Evolutionary conservation across 495 filamentous ascomycete species (phyloP).

Genomic region (Aspergillus carlsbadensis): DNA sequence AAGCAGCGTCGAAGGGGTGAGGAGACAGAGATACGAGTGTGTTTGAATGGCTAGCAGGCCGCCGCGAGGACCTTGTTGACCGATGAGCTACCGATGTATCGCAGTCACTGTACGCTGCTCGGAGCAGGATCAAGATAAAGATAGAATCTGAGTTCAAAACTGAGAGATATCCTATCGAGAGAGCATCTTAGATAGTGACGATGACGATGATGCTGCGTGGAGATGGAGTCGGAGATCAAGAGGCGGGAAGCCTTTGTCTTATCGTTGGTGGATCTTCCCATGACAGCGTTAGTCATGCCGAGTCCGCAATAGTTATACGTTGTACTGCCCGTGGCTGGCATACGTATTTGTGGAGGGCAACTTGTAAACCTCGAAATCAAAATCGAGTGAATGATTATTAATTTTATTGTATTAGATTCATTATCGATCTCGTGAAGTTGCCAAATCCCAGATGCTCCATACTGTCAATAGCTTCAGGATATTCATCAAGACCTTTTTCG

Average conservation of each 20-base stretch:
- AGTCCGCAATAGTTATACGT: not conserved
- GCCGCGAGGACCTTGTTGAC: not conserved
- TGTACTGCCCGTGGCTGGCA: too few relatives aligned
- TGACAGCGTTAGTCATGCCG: not conserved
- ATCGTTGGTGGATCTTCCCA: slow-evolving; percentile 5
- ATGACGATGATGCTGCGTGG: not conserved
- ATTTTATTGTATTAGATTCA: not conserved
- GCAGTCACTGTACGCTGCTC: not conserved
- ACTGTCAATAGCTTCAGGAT: not conserved
- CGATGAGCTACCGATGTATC: not conserved
- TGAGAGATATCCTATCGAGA: not conserved
- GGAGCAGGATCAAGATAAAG: not conserved
- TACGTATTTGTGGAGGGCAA: too few relatives aligned
- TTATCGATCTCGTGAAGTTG: not conserved
- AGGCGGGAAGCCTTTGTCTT: not conserved
- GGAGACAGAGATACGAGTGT: not conserved
- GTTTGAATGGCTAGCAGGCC: not conserved
- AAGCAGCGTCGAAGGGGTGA: not conserved
- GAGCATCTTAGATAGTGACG: not conserved
- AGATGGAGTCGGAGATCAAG: not conserved
- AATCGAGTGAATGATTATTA: not conserved
- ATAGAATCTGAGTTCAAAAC: not conserved
- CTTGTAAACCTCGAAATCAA: too few relatives aligned
- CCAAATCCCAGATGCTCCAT: not conserved
- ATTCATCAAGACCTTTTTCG: slow-evolving; percentile 21